A percentile compares a stretch with the other conserved stretches of the same genome.
Evolutionary conservation across 495 filamentous ascomycete species (phyloP).

Genomic region (Xylaria castorea): DNA sequence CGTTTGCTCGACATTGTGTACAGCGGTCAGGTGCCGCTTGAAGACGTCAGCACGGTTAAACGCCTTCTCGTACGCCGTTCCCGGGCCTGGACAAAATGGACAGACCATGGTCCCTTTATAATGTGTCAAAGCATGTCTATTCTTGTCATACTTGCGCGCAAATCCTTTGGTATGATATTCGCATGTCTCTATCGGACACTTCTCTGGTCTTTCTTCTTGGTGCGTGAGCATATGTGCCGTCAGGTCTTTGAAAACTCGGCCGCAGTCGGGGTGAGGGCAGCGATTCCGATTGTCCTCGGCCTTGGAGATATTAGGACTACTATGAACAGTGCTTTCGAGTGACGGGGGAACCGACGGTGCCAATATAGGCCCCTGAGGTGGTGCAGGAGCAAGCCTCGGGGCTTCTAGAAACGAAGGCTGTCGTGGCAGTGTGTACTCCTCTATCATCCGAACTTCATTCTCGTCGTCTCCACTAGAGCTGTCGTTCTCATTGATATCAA

Average conservation of each 20-base stretch:
- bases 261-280: constrained; percentile 86
- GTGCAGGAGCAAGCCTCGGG: constrained; percentile 52
- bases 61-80: constrained; percentile 93
- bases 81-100: constrained; percentile 94
- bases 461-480: constrained; percentile 56
- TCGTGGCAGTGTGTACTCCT: constrained; percentile 50
- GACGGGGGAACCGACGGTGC: constrained; percentile 41
- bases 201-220: constrained; percentile 91
- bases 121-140: constrained; percentile 94
- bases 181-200: constrained; percentile 94
- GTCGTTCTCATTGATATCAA: constrained; percentile 55
- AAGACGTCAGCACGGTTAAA: constrained; percentile 99
- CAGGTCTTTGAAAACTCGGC: constrained; percentile 87
- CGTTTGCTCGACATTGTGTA: constrained; percentile 95
- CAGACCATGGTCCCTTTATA: constrained; percentile 99
- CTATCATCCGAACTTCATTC: constrained; percentile 47
- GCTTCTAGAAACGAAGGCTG: constrained; percentile 48
- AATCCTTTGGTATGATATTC: constrained; percentile 97
- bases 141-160: constrained; percentile 98
- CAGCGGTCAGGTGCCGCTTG: constrained; percentile 94
- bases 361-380: constrained; percentile 41
- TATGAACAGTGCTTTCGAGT: constrained; percentile 40
- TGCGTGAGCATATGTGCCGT: constrained; percentile 98
- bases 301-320: constrained; percentile 40
- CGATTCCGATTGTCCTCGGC: constrained; percentile 46